Base-by-base conservation (phyloP, 2,329 filamentous ascomycete species). In the Aspergillus arachidicola region DNA sequence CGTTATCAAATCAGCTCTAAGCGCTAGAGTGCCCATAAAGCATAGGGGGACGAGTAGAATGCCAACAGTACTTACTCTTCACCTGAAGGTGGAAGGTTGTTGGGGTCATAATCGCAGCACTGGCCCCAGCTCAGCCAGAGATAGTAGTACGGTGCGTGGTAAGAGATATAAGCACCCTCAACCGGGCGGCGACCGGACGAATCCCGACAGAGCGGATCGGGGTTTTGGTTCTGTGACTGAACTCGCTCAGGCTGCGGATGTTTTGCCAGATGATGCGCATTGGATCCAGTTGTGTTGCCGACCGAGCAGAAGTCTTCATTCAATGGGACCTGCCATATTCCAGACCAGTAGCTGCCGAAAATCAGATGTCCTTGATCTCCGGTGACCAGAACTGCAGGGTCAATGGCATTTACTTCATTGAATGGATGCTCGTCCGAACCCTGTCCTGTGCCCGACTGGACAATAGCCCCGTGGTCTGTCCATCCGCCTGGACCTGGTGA, bases 271-370 rank as follows among this genome's bases (percentile, higher is more conserved):
- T 77, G 75, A 5, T 63, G 64, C 4, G 70, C 71, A 56, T 74
- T 67, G 5, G 72, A 68, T 6, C 66, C n/a, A 1, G 68, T 66
- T 2, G 64, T 70, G 19, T 64, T 69, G 11, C 59, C 61, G 1
- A 65, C 57, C 1, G 72, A 72, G 14, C 76, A 50, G 11, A 75
- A 58, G 48, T 74, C 70, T 2, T 66, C 43, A 10, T 63, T 64
- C 63, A 91, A 81, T 41, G 80, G 75, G 1, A 87, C 84, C 71
- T 88, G 85, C 80, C 86, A 90, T 66, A 91, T 83, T 67, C 88
- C 85, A 6, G 79, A 77, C 88, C 89, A 92, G 81, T 90, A 92
- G 50, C 86, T 89, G 50, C 89, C 90, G 64, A 90, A 92, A 58
- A 81, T 86, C 69, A 89, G 75, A 63, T 82, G 82, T 66, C 82